Conservation (phyloP, 495 filamentous ascomycete species). For the Annulohypoxylon moriforme region DNA sequence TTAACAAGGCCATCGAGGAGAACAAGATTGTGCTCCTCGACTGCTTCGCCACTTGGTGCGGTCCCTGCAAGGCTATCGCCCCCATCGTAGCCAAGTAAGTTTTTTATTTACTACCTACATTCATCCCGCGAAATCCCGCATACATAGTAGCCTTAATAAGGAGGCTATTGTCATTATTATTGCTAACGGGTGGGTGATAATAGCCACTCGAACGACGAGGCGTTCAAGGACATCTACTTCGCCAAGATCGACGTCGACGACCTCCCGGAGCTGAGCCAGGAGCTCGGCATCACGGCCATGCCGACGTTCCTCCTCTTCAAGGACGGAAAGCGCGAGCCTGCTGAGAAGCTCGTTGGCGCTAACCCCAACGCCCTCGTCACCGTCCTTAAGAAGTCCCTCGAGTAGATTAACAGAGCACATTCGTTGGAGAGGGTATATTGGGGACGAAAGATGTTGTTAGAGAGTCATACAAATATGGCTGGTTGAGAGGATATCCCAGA, state of each 20-base stretch:
- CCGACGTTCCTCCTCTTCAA: constrained; percentile 92
- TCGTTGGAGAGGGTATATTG: not conserved
- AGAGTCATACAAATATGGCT: not conserved
- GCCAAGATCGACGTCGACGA: constrained; percentile 95
- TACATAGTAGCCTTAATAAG: not conserved
- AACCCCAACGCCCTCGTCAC: constrained; percentile 72
- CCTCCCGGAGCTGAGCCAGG: constrained; percentile 76
- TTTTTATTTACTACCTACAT: not conserved
- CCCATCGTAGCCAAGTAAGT: constrained; percentile 75
- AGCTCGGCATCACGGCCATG: constrained; percentile 92
- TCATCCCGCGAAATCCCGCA: constrained; percentile 29
- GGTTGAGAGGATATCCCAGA: constrained; percentile 17
- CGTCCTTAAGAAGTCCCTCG: constrained; percentile 56
- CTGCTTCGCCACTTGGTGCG: constrained; percentile 92
- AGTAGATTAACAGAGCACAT: not conserved
- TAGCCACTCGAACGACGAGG: constrained; percentile 37
- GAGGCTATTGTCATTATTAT: not conserved
- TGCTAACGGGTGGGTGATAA: not conserved
- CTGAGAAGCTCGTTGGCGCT: constrained; percentile 82
- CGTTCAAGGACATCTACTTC: constrained; percentile 68
- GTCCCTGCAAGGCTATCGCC: constrained; percentile 91
- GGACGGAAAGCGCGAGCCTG: constrained; percentile 71
- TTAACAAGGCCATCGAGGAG: constrained; percentile 64
- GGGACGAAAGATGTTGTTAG: not conserved
- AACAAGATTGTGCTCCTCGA: constrained; percentile 80